Percentiles rank a stretch among this genome's conserved stretches.
phyloP scores from a whole-genome alignment of 805 yeast species.

The Starmerella riodocensis region DNA sequence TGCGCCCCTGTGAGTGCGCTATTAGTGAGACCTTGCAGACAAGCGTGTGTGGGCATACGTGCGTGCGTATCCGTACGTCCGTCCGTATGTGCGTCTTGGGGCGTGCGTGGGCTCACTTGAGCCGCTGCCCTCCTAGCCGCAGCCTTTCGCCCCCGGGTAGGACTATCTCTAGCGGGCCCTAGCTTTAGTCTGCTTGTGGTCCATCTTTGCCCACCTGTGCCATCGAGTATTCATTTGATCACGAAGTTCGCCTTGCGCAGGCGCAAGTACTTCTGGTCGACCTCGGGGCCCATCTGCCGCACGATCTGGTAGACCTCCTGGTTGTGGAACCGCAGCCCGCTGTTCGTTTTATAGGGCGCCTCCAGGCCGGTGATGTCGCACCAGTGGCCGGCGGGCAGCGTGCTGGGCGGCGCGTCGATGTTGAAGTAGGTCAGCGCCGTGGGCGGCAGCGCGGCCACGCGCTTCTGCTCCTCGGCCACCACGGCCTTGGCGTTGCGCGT shows the following conservation, averaged over 20 bases:
- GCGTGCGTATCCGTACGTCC: too few relatives aligned
- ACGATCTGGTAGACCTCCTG: constrained; percentile 69
- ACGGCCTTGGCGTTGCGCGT: constrained; percentile 66
- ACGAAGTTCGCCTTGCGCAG: constrained; percentile 81
- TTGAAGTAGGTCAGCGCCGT: constrained; percentile 49
- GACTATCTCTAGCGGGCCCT: too few relatives aligned
- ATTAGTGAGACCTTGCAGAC: too few relatives aligned
- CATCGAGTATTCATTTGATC: too few relatives aligned
- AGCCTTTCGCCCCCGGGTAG: too few relatives aligned
- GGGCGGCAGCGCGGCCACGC: constrained; percentile 35
- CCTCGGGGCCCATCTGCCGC: constrained; percentile 72
- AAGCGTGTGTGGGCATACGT: too few relatives aligned
- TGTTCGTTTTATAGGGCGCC: constrained; percentile 62
- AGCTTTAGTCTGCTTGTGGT: too few relatives aligned
- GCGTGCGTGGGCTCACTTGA: too few relatives aligned
- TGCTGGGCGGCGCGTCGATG: constrained; percentile 75
- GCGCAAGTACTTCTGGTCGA: constrained; percentile 82
- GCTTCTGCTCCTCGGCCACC: constrained; percentile 62
- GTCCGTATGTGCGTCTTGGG: too few relatives aligned
- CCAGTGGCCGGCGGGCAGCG: constrained; percentile 66
- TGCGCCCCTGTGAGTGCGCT: too few relatives aligned
- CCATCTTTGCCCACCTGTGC: too few relatives aligned
- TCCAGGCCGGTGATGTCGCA: constrained; percentile 89
- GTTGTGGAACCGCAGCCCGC: constrained; percentile 65
- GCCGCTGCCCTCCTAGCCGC: too few relatives aligned